Base-by-base conservation (phyloP, 768 basidiomycete genomes). In the Kwoniella shandongensis region DNA sequence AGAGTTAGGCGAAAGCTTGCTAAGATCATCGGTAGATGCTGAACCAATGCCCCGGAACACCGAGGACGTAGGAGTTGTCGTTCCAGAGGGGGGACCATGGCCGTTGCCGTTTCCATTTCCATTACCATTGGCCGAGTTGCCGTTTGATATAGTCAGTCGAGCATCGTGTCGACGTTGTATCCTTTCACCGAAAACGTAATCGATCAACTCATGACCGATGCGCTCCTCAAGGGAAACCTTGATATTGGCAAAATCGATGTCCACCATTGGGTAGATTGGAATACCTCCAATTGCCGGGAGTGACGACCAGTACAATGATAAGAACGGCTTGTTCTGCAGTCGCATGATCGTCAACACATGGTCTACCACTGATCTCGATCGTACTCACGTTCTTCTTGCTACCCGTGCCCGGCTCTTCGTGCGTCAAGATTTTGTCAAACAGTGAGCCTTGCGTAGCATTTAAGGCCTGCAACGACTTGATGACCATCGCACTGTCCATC, bases 201-300 rank as follows among this genome's bases (percentile, higher is more conserved):
- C 87, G 83, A 90, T 85, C 54, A 97, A 87, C 53, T 84, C 81
- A 18, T 82, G 81, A 8, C 90, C 91, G 26, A 93, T 82, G 61
- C 81, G 83, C 25, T 88, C 85, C 75, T 98, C 93, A 46, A 97
- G 81, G 63, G 91, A 89, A 6, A 96, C 81, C 27, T 87, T 84
- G 65, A 97, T 81, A 0, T 92, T 93, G 74, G 93, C 91, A 39
- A 96, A 79, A 25, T 84, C 82, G 32, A 94, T 78, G 61, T 88
- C 84, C 65, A 96, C 89, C 26, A 82, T 80, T 73, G 91, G 86
- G 73, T 91, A 87, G 61, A 96, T 89, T 1, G 86, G 84, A 63
- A 98, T 96, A 12, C 93, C 93, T 18, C 91, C 93, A 22, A 97
- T 91, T 15, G 91, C 89, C 1, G 91, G 83, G n/a, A 91, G 79